A percentile compares a stretch with the other conserved stretches of the same genome.
phyloP scores from a whole-genome alignment of 73 alveolate genomes.

The Tetrahymena malaccensis region DNA sequence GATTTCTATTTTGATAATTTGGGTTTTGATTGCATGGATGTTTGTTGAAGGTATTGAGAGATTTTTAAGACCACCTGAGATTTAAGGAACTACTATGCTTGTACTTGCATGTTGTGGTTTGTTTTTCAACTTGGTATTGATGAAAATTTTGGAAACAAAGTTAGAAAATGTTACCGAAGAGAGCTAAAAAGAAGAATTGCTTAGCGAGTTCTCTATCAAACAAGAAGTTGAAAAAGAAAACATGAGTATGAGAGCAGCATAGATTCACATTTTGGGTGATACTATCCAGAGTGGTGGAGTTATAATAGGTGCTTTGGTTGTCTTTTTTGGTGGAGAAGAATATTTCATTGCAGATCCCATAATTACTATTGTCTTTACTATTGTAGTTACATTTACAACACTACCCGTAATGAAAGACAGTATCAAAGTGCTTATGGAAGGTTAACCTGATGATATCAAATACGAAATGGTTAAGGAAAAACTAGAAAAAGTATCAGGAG shows the following conservation, averaged over 20 bases:
- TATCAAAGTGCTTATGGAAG: constrained; percentile 73
- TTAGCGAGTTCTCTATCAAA: neutral
- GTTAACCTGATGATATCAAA: constrained; percentile 69
- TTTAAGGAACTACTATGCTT: constrained; percentile 76
- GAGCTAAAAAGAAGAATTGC: neutral
- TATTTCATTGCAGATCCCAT: constrained; percentile 82
- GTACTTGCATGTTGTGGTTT: constrained; percentile 71
- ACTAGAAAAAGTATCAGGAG: constrained; percentile 46
- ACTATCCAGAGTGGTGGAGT: constrained; percentile 78
- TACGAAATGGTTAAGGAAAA: constrained; percentile 43
- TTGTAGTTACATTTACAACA: constrained; percentile 77
- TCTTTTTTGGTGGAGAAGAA: constrained; percentile 57
- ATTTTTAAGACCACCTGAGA: constrained; percentile 51
- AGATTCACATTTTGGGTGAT: constrained; percentile 83
- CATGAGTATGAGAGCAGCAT: constrained; percentile 86
- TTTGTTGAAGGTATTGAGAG: constrained; percentile 59
- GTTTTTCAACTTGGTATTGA: constrained; percentile 60
- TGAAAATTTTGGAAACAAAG: constrained; percentile 50
- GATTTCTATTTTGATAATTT: constrained; percentile 63
- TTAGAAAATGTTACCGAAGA: neutral
- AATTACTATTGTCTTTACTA: constrained; percentile 75
- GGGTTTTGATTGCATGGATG: constrained; percentile 86
- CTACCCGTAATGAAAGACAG: constrained; percentile 72
- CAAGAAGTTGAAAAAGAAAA: constrained; percentile 15
- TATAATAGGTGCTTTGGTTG: constrained; percentile 73